phyloP scores from a whole-genome alignment of 225 moss, liverwort and hornwort species.

The Pleurozium schreberi region DNA sequence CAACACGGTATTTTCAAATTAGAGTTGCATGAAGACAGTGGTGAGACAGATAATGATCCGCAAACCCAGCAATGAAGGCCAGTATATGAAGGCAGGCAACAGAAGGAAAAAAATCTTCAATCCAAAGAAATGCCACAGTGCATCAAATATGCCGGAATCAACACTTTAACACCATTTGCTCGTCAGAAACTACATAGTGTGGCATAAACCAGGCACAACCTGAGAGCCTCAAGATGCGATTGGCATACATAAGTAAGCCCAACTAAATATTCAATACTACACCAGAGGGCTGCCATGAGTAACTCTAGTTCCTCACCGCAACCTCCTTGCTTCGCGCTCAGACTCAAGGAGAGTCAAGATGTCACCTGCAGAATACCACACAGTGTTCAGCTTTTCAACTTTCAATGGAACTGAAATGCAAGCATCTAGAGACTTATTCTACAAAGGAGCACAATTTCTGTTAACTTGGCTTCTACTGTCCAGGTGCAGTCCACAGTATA shows the following conservation, averaged over 20 bases:
- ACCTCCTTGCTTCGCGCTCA: conserved; percentile 58
- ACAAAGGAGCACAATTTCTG: background rate
- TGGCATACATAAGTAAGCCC: background rate
- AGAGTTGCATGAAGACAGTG: background rate
- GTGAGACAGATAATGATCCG: background rate
- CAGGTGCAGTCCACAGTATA: background rate
- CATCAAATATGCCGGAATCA: background rate
- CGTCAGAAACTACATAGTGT: background rate
- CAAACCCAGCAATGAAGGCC: background rate
- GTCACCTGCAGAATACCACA: conserved; percentile 19
- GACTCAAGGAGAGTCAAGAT: conserved; percentile 63
- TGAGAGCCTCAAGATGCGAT: background rate
- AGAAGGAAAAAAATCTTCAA: background rate
- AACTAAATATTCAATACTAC: background rate
- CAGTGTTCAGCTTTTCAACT: background rate
- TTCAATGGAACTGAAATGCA: background rate
- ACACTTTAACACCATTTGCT: background rate
- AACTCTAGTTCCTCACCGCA: conserved; percentile 26
- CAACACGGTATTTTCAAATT: background rate
- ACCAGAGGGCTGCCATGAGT: background rate
- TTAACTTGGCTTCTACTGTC: background rate
- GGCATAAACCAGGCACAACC: background rate
- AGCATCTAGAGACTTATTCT: background rate
- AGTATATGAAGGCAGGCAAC: background rate
- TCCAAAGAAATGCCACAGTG: background rate